Conservation (phyloP, 2,329 filamentous ascomycete genomes). For the Cercospora beticola region DNA sequence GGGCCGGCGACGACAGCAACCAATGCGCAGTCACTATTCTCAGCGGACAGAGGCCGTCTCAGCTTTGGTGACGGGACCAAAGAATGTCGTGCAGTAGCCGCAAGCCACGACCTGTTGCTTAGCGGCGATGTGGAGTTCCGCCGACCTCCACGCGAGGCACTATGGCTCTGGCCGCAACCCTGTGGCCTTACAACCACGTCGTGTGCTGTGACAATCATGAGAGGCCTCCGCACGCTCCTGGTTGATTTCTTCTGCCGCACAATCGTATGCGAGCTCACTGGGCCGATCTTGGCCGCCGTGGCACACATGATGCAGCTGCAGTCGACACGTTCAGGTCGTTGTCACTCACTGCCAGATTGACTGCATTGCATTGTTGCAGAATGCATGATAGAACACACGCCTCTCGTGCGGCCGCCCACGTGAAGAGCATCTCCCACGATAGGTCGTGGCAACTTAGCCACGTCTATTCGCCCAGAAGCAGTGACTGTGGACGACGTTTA, state of each 20-base stretch:
- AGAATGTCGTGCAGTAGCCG: slow-evolving; percentile 15
- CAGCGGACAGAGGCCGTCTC: neutral
- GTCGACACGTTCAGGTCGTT: neutral
- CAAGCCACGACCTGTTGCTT: slow-evolving; percentile 4
- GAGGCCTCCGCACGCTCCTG: neutral
- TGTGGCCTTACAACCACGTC: slow-evolving; percentile 6
- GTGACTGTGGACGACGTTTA: neutral
- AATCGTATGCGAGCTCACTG: neutral
- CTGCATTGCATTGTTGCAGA: neutral
- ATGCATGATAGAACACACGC: neutral
- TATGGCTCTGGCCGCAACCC: slow-evolving; percentile 6
- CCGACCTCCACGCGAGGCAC: slow-evolving; percentile 8
- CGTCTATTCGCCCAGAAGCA: neutral
- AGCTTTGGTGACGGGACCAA: slow-evolving; percentile 8
- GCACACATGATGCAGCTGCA: neutral
- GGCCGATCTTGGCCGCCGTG: neutral
- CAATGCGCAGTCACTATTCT: neutral
- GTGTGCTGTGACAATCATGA: neutral
- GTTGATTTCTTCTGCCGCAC: slow-evolving; percentile 1
- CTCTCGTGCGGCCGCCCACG: neutral
- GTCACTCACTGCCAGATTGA: neutral
- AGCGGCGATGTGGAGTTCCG: neutral
- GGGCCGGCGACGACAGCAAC: neutral
- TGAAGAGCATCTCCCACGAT: neutral
- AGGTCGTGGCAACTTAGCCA: neutral